phyloP scores from a whole-genome alignment of 2,329 filamentous ascomycete species.

The Penicillium sp. region DNA sequence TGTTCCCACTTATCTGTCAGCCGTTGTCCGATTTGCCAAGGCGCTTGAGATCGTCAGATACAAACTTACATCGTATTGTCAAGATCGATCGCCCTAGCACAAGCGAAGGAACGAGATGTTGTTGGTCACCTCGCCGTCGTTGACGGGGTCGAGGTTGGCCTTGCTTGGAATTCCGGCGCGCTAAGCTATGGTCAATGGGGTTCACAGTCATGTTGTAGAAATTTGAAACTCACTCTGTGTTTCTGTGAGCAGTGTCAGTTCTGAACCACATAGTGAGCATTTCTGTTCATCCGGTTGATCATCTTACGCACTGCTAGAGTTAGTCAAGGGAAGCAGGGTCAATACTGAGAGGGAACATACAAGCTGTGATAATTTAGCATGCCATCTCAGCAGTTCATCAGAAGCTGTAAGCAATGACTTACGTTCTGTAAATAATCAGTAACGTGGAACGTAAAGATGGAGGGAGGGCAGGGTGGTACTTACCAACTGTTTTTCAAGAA shows the following conservation, averaged over 20 bases:
- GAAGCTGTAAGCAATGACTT: background rate
- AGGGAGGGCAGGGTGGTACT: background rate
- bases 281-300: background rate
- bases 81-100: slow-evolving; percentile 6
- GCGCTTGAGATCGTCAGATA: background rate
- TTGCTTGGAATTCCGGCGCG: slow-evolving; percentile 6
- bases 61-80: background rate
- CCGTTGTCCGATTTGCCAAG: background rate
- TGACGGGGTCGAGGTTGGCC: slow-evolving; percentile 12
- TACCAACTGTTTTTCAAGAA: background rate
- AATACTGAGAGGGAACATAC: background rate
- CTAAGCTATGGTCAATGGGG: slow-evolving; percentile 2
- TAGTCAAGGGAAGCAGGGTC: background rate
- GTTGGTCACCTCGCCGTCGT: slow-evolving; percentile 14
- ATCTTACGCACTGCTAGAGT: background rate
- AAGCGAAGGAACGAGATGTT: slow-evolving; percentile 15
- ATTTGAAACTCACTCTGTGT: background rate
- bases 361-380: background rate
- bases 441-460: background rate
- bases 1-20: background rate
- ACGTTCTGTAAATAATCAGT: background rate
- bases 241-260: background rate
- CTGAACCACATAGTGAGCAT: background rate
- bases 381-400: background rate
- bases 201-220: background rate